phyloP scores from a whole-genome alignment of 768 basidiomycete genomes.

The Panaeolus cyanescens region DNA sequence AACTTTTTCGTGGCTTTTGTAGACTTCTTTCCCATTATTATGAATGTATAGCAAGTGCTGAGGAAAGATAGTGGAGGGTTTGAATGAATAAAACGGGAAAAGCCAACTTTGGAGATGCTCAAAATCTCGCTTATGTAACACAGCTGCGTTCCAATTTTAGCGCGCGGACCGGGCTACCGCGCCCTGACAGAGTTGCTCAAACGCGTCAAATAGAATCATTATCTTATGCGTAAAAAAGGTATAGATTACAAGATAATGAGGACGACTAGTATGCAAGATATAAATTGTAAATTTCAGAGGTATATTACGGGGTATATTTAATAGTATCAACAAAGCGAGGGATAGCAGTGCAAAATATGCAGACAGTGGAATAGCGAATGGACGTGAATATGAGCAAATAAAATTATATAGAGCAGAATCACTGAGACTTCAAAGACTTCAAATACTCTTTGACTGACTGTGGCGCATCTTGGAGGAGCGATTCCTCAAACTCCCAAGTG shows the following conservation, averaged over 20 bases:
- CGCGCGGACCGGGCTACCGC: neutral
- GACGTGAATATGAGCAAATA: neutral
- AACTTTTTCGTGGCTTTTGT: constrained; percentile 87
- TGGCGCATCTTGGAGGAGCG: constrained; percentile 53
- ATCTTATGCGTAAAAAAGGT: neutral
- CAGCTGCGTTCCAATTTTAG: neutral
- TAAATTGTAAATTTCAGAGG: neutral
- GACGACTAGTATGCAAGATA: neutral
- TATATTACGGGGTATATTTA: too few species aligned
- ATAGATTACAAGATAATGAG: neutral
- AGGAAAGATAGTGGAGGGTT: neutral
- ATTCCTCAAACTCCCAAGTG: constrained; percentile 59
- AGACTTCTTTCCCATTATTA: constrained; percentile 54
- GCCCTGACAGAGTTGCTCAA: too few species aligned
- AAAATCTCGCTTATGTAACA: constrained; percentile 1
- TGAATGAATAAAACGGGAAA: neutral
- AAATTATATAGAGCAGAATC: neutral
- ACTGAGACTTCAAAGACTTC: neutral
- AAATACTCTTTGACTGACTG: constrained; percentile 42
- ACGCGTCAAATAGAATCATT: neutral
- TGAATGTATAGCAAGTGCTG: neutral
- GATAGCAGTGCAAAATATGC: neutral
- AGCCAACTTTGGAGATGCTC: neutral
- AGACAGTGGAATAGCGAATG: neutral
- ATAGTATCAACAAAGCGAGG: neutral